Conservation (phyloP, 1,139 yeast genomes). For the Candida glucosophila region DNA sequence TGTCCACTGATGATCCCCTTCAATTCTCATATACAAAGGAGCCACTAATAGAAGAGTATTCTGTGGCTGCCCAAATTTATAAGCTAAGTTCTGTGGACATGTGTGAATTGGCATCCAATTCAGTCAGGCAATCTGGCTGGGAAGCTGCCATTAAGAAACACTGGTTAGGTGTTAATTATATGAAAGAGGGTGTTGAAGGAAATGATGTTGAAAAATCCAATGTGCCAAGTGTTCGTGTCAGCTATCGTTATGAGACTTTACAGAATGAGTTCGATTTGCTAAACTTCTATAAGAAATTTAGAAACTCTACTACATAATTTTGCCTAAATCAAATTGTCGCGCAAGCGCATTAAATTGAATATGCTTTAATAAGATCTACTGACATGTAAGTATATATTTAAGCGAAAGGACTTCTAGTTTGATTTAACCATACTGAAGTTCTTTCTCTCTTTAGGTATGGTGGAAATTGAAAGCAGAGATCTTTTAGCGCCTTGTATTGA, state of each 20-base stretch:
- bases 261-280: constrained; percentile 69
- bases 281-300: constrained; percentile 41
- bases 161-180: constrained; percentile 80
- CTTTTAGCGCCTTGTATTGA: constrained; percentile 1
- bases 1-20: constrained; percentile 66
- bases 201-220: constrained; percentile 90
- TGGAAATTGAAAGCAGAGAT: background rate
- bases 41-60: constrained; percentile 95
- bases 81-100: constrained; percentile 89
- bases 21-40: constrained; percentile 96
- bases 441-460: background rate
- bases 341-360: background rate
- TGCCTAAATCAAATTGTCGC: too few relatives aligned
- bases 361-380: background rate
- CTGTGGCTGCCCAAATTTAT: constrained; percentile 96
- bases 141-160: constrained; percentile 77
- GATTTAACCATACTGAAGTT: too few relatives aligned
- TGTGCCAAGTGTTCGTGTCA: constrained; percentile 81
- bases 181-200: constrained; percentile 58
- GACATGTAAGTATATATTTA: too few relatives aligned
- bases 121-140: constrained; percentile 90
- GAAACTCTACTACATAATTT: constrained; percentile 1
- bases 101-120: constrained; percentile 86
- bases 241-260: constrained; percentile 75
- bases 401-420: too few relatives aligned